phyloP scores from a whole-genome alignment of 129 eudicot genomes.

The Ambrosia trifida region DNA sequence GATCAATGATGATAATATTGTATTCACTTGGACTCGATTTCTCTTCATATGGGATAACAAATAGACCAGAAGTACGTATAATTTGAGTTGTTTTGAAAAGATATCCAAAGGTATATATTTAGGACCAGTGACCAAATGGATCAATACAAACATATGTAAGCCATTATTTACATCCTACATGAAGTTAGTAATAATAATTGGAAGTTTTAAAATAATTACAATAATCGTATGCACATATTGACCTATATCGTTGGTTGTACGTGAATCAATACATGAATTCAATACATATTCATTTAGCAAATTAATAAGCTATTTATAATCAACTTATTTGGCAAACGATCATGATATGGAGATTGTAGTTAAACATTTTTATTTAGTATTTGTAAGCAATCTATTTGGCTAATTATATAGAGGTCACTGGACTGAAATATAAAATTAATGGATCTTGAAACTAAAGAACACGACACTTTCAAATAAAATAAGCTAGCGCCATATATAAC shows the following conservation, averaged over 20 bases:
- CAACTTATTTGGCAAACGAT: conserved; percentile 2
- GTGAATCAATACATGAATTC: no score
- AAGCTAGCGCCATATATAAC: neutral
- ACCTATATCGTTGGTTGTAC: neutral
- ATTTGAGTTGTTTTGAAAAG: no score
- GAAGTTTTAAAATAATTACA: neutral
- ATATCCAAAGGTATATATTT: no score
- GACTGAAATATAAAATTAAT: conserved; percentile 1
- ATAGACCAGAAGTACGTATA: no score
- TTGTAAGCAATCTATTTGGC: neutral
- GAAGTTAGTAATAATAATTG: no score
- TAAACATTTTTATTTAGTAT: neutral
- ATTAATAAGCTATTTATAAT: neutral
- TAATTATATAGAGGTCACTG: no score
- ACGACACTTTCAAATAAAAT: conserved; percentile 6
- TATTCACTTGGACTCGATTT: no score
- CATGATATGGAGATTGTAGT: neutral
- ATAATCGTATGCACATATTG: neutral
- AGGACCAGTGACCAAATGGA: no score
- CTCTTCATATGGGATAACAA: no score
- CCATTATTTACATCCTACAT: no score
- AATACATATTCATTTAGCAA: neutral
- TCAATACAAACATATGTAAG: no score
- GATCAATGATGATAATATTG: no score
- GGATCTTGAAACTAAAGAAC: conserved; percentile 16